Evolutionary conservation across 2,329 filamentous ascomycete genomes (phyloP), one percentile per base, ranked within the genome.

Genomic region (Helicocarpus griseus): DNA sequence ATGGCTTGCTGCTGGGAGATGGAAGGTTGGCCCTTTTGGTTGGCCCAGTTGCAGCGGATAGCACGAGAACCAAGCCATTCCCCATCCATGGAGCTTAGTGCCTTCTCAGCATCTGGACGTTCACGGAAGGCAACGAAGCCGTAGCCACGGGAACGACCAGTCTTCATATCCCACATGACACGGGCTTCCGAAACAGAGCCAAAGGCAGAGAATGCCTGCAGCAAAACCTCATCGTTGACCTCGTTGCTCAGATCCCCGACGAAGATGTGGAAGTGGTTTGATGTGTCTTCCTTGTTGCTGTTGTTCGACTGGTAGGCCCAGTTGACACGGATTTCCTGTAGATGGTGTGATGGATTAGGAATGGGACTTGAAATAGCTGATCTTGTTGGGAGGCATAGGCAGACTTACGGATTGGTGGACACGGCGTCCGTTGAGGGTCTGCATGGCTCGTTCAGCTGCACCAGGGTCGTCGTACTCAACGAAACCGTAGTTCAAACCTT

Each of bases 91-190:
- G 89, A 89, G 73, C 86, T 95, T 64, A 98, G 73, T 1, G 93
- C 91, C 73, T 96, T 95, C 70, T 98, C 93, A 26, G 93, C 93
- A 64, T 98, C 93, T 33, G 81, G 75, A 57, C 91, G 88, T 57
- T 98, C 93, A 56, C 91, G 87, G 80, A 95, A 98, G 47, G 93
- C 93, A 60, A 97, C 91, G 66, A 98, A 98, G 11, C 93, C 93
- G 65, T 98, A 98, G 54, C 93, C 93, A 67, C 93, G 87, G 59
- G 93, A 97, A 57, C 93, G 85, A 60, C 93, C 93, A 33, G 93
- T 98, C 80, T 98, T 98, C 93, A 98, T 98, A 70, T 98, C 93
- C 93, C 93, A 98, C 93, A 98, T 98, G 58, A 98, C 93, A 63
- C 93, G 89, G 54, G 93, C 93, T 72, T 98, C 93, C 2, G 93